Evolutionary conservation across 2,329 filamentous ascomycete species (phyloP).

Genomic region (Botrytis elliptica): DNA sequence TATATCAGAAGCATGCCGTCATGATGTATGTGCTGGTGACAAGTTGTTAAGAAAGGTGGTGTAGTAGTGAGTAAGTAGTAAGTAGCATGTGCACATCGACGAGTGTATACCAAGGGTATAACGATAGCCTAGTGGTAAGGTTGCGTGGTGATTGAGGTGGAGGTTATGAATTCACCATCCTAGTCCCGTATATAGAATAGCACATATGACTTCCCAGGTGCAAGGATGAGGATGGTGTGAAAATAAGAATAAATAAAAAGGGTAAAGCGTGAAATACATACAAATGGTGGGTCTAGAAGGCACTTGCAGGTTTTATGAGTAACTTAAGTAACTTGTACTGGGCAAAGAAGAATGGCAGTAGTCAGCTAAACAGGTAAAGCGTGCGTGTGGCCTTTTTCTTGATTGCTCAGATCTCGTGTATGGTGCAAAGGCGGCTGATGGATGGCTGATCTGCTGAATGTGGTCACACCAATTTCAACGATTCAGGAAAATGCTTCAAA

Average conservation of each 20-base stretch:
- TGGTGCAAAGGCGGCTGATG: constrained; percentile 29
- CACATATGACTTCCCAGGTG: constrained; percentile 33
- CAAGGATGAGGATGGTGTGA: constrained; percentile 33
- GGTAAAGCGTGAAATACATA: constrained; percentile 26
- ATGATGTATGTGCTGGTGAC: constrained; percentile 34
- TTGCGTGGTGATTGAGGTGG: constrained; percentile 24
- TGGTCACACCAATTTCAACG: constrained; percentile 31
- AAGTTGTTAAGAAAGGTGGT: constrained; percentile 22
- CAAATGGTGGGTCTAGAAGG: constrained; percentile 20
- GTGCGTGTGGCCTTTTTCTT: constrained; percentile 18
- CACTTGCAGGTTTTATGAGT: constrained; percentile 17
- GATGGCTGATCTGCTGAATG: constrained; percentile 31
- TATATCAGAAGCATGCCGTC: constrained; percentile 31
- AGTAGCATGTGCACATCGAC: constrained; percentile 26
- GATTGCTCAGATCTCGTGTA: constrained; percentile 27
- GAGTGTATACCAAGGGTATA: constrained; percentile 9
- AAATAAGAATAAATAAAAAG: constrained; percentile 23
- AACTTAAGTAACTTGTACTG: constrained; percentile 3
- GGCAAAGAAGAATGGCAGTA: constrained; percentile 16
- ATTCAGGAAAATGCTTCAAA: constrained; percentile 21
- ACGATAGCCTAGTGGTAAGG: constrained; percentile 23
- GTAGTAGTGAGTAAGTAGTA: constrained; percentile 13
- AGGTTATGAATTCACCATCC: constrained; percentile 8
- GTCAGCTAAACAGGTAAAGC: constrained; percentile 23
- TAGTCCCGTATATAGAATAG: constrained; percentile 13